Evolutionary conservation across 2,329 filamentous ascomycete genomes (phyloP), one percentile per base, ranked within the genome.

Genomic region (Aspergillus amoenus): DNA sequence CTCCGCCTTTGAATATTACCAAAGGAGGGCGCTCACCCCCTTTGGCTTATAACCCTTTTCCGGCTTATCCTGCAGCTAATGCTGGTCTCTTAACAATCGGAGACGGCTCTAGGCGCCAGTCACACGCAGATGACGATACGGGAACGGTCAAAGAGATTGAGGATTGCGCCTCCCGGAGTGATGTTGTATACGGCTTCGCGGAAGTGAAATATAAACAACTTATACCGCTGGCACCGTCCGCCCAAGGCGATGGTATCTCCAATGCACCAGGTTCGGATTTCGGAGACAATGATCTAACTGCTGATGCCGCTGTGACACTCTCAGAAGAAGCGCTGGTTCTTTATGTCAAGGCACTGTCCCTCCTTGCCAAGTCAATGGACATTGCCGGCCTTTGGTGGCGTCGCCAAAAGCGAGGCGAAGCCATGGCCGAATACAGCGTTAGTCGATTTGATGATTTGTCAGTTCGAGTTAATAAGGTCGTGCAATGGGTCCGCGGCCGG

Each of bases 161-260:
- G 72, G 93, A 97, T 66, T 88, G 91, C 62, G 94, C 94, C 2
- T 94, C 92, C 32, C 84, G 93, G 40, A 97, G 93, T 70, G 93
- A 99, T 72, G 94, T 97, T 45, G 93, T 99, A 3, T 99, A 93
- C 72, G 93, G 93, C 3, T 97, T 99, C 74, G 94, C 94, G 5
- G 93, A 99, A 76, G 93, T 99, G 70, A 99, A 99, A 75, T 97
- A 95, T 76, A 94, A 95, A 74, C 94, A 99, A 74, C 83, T 99
- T n/a, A 85, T 97, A 49, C 94, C 94, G 3, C 79, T 94, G 44
- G 87, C 91, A 1, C 94, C 93, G 1, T 93, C 90, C 4, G 71
- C 71, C 21, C 74, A 76, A 32, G 64, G 70, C 5, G 74, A 78
- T 41, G 64, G 64, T 9, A 70, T 67, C 48, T 61, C 62, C 42